Evolutionary conservation across 441 rosid species (phyloP).

Genomic region (Macaranga tanarius): DNA sequence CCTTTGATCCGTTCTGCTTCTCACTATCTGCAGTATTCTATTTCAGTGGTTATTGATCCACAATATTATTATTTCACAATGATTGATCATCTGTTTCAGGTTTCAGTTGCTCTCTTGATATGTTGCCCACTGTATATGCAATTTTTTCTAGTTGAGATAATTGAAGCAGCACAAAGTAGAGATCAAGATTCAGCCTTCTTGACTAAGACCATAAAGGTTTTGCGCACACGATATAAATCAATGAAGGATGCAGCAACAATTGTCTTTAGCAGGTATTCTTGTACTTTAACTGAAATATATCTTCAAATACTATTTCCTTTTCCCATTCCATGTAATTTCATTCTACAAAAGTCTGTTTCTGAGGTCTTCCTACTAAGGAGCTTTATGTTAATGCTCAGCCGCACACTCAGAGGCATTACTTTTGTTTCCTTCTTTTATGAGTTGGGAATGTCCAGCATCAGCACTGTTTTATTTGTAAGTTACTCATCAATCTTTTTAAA

Average conservation of each 20-base stretch:
- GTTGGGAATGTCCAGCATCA: slow-evolving; percentile 60
- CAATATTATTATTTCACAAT: too few species aligned
- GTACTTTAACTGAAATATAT: background rate
- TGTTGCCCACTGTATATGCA: slow-evolving; percentile 47
- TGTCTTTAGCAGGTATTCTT: slow-evolving; percentile 42
- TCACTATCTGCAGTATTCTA: background rate
- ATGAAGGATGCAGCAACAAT: slow-evolving; percentile 52
- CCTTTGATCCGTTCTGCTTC: background rate
- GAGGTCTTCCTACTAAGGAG: too few species aligned
- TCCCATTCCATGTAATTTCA: too few species aligned
- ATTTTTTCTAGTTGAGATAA: slow-evolving; percentile 44
- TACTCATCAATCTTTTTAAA: too few species aligned
- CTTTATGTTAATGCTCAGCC: slow-evolving; percentile 33
- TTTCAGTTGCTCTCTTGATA: slow-evolving; percentile 43
- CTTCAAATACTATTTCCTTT: background rate
- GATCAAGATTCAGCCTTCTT: slow-evolving; percentile 34
- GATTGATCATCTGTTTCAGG: too few species aligned
- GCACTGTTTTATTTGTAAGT: slow-evolving; percentile 43
- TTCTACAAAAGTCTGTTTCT: too few species aligned
- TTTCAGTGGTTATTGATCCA: too few species aligned
- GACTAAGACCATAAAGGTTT: slow-evolving; percentile 26
- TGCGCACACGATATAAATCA: slow-evolving; percentile 34
- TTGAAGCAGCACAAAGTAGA: slow-evolving; percentile 26
- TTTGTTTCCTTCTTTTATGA: slow-evolving; percentile 54
- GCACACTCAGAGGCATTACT: slow-evolving; percentile 47